phyloP scores from a whole-genome alignment of 1,284 basidiomycete species.

The Chalciporus sp. region DNA sequence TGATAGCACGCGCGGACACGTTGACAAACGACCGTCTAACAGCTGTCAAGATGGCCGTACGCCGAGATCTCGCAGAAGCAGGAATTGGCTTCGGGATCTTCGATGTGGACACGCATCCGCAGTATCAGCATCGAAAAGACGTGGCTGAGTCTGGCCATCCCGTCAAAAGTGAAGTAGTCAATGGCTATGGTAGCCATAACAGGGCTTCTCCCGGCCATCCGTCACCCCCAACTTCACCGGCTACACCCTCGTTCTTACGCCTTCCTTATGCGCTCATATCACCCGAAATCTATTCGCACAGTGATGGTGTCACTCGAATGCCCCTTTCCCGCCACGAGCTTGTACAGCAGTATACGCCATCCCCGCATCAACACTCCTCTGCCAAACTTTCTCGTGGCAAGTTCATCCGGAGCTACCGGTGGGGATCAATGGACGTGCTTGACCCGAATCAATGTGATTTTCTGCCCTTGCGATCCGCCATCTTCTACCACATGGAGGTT shows the following conservation, averaged over 20 bases:
- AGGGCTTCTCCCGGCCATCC: conserved; percentile 47
- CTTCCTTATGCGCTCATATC: conserved; percentile 78
- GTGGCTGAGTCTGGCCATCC: conserved; percentile 40
- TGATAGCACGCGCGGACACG: conserved; percentile 90
- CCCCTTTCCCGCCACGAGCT: conserved; percentile 64
- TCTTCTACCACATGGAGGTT: conserved; percentile 84
- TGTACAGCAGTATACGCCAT: conserved; percentile 67
- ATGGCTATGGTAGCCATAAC: conserved; percentile 51
- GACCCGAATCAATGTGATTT: conserved; percentile 80
- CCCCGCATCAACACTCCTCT: conserved; percentile 40
- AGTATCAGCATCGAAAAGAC: conserved; percentile 48
- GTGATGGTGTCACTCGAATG: conserved; percentile 66
- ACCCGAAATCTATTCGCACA: conserved; percentile 79
- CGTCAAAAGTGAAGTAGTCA: conserved; percentile 46
- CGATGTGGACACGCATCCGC: conserved; percentile 61
- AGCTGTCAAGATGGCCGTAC: conserved; percentile 74
- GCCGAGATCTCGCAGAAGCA: conserved; percentile 73
- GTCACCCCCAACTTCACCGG: conserved; percentile 66
- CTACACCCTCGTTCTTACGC: conserved; percentile 56
- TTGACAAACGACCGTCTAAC: conserved; percentile 87
- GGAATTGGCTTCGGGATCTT: conserved; percentile 86
- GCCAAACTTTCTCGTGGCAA: conserved; percentile 58
- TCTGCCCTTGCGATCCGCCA: conserved; percentile 65
- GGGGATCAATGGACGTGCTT: conserved; percentile 78
- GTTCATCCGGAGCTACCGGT: conserved; percentile 72